These are phyloP conservation scores for Wallacemonas sp. DNA, from an alignment of 208 protist species.

Conservation along the genomic window DNA sequence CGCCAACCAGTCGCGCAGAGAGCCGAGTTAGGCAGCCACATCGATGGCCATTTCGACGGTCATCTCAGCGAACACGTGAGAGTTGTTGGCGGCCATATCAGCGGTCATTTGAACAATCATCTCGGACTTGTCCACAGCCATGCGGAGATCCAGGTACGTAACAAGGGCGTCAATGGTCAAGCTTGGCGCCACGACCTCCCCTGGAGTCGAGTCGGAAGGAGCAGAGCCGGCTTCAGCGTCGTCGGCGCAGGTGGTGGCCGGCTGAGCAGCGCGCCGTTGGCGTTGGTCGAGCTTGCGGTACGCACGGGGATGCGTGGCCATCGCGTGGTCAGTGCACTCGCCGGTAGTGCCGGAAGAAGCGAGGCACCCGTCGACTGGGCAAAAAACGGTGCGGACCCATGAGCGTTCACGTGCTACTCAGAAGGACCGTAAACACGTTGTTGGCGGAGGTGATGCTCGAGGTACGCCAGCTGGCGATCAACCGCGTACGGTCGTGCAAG, in stretches of 20 bases:
- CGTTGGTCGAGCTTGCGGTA: background rate
- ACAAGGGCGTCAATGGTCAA: too few species aligned
- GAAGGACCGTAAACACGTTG: background rate
- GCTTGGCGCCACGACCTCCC: too few species aligned
- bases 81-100: too few species aligned
- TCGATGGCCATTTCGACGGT: too few species aligned
- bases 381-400: background rate
- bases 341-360: background rate
- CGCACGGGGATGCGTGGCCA: background rate
- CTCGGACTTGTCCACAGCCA: too few species aligned
- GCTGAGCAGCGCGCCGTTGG: background rate
- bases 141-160: too few species aligned
- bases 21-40: too few species aligned
- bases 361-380: slow-evolving; percentile 4
- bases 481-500: background rate
- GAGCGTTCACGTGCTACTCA: background rate
- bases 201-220: background rate
- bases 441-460: background rate
- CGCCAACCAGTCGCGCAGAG: too few species aligned
- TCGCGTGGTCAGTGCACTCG: background rate
- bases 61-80: too few species aligned
- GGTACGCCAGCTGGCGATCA: background rate
- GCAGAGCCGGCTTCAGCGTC: background rate
- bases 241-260: background rate
- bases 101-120: too few species aligned